These are phyloP conservation scores for Boletellus ananas DNA, from an alignment of 768 basidiomycete genomes.

Conservation along the genomic window DNA sequence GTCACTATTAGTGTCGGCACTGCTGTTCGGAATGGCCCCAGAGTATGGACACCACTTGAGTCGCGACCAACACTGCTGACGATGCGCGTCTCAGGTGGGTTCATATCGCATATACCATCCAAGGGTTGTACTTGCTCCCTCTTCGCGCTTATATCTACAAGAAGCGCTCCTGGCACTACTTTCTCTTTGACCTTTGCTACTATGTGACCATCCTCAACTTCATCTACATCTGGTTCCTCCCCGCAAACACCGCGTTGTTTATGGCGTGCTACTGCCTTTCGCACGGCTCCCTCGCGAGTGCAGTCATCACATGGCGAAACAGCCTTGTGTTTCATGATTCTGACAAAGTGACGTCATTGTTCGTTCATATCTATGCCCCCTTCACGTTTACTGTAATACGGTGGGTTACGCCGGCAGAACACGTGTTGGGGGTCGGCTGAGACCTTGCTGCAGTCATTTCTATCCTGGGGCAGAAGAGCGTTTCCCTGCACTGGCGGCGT, in stretches of 20 bases:
- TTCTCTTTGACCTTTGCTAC: conserved; percentile 91
- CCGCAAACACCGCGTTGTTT: conserved; percentile 72
- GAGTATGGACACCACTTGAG: conserved; percentile 47
- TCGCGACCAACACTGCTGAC: conserved; percentile 4
- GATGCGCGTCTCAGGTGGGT: conserved; percentile 59
- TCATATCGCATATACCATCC: conserved; percentile 81
- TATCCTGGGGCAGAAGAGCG: conserved; percentile 75
- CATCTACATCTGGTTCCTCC: conserved; percentile 88
- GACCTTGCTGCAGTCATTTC: conserved; percentile 60
- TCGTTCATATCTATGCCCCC: conserved; percentile 92
- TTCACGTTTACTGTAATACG: conserved; percentile 89
- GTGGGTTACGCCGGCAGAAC: conserved; percentile 38
- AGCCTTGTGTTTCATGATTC: conserved; percentile 96
- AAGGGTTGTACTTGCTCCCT: conserved; percentile 75
- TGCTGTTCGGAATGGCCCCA: conserved; percentile 85
- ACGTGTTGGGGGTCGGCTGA: not conserved
- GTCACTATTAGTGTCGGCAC: conserved; percentile 77
- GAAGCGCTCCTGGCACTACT: conserved; percentile 91
- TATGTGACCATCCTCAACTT: conserved; percentile 90
- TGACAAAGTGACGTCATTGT: conserved; percentile 94
- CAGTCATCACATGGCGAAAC: conserved; percentile 98
- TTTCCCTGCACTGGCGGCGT: conserved; percentile 77
- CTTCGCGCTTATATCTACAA: conserved; percentile 85
- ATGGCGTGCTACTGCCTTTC: conserved; percentile 91
- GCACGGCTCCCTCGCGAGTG: conserved; percentile 86